Base-by-base conservation (phyloP, 139 green algal species). In the Chlamydomonas incerta region DNA sequence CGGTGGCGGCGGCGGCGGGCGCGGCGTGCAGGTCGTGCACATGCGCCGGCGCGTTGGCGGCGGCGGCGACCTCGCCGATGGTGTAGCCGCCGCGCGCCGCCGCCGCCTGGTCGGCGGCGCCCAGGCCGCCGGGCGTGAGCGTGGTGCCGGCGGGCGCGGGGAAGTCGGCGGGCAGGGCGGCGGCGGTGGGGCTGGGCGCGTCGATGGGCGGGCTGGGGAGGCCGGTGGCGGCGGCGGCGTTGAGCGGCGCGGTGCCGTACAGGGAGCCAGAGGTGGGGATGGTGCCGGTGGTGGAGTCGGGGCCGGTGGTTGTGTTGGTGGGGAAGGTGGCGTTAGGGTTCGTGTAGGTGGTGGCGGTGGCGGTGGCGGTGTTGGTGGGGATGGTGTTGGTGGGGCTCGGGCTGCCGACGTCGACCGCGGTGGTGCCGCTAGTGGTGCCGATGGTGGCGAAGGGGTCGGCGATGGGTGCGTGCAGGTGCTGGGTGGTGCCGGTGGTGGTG, bases 1-100 rank as follows among this genome's bases (percentile, higher is more conserved):
- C 58, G 23, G 55, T 58, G 26, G 58, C 74, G 37, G 4, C 17
- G 29, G 76, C 76, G 18, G 76, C 62, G 34, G 76, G 37, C 15
- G 74, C 58, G 29, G 35, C 35, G 23, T 82, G 74, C 0, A 34
- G 55, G 34, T 58, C 58, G 58, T 71, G 55, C 23, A 26, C 29
- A 58, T 35, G 23, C 57, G 74, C 55, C 34, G 74, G 58, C 6
- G 35, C 74, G 74, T 81, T 81, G 57, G 74, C 74, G 23, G 58
- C 58, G 23, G 55, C 74, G 26, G 58, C 74, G 15, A 69, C 73
- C 18, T 52, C 73, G 34, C 73, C 73, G 17, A 69, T 69, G 15
- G 73, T 69, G 26, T 31, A 23, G 26, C 55, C 52, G 52, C 52
- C 50, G 31, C 28, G n/a, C 52, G 33, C 31, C 52, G 24, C 20